A percentile compares a stretch with the other conserved stretches of the same genome.
Conservation (phyloP, 2,329 filamentous ascomycete genomes). For the Arthrobotrys entomopaga region DNA sequence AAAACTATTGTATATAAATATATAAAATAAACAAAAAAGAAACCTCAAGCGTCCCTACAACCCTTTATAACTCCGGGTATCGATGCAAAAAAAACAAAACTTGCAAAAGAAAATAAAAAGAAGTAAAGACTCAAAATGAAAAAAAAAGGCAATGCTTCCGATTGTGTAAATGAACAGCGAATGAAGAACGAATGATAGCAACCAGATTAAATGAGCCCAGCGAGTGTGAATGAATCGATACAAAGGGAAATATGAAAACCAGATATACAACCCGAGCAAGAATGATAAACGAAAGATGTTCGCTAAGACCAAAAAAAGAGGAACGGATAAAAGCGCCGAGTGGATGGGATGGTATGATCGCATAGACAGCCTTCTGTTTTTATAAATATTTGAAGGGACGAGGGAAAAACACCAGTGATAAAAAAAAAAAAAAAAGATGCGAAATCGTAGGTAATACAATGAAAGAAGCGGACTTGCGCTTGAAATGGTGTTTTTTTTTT, state of each 20-base stretch:
- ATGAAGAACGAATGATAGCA: constrained; percentile 18
- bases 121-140: neutral
- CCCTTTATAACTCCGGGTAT: constrained; percentile 54
- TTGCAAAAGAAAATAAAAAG: constrained; percentile 15
- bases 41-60: constrained; percentile 26
- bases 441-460: constrained; percentile 54
- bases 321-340: constrained; percentile 12
- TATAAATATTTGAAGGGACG: constrained; percentile 49
- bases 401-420: neutral
- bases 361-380: constrained; percentile 47
- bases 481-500: constrained; percentile 27
- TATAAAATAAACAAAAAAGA: constrained; percentile 6
- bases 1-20: constrained; percentile 25
- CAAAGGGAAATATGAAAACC: constrained; percentile 28
- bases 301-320: constrained; percentile 31
- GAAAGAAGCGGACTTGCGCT: constrained; percentile 53
- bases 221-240: constrained; percentile 28
- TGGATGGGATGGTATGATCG: constrained; percentile 6
- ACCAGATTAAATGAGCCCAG: constrained; percentile 16
- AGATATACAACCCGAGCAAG: constrained; percentile 23
- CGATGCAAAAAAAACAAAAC: constrained; percentile 37
- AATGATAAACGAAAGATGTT: constrained; percentile 29
- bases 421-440: constrained; percentile 14
- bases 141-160: constrained; percentile 26
- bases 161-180: constrained; percentile 29